Evolutionary conservation across 805 yeast genomes (phyloP), one percentile per base, ranked within the genome.

Genomic region (Tetrapisispora namnaoensis): DNA sequence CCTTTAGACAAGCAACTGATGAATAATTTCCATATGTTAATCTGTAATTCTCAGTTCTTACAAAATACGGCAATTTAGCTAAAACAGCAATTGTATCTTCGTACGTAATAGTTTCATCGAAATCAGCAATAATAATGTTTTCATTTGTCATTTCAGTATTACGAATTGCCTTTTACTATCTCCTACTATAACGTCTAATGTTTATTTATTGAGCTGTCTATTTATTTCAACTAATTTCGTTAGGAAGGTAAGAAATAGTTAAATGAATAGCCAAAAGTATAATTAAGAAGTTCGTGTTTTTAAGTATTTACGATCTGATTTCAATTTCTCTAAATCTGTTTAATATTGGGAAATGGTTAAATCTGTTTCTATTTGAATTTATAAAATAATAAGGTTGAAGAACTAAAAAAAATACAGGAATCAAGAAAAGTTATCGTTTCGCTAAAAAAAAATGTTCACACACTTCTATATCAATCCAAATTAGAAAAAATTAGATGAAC

Each of bases 41-140:
- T 27, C 28, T 22, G 17, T 40, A 27, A n/a, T 24, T 16, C 2
- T 40, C 14, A 16, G 43, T 27, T 17, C 57, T 55, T 18, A 51
- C 22, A 8, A 35, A 28, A 39, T 60, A 62, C 4, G 64, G 63
- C 22, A 63, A 37, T 14, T 52, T 45, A 2, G 62, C 65, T 6
- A 65, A 22, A 5, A 55, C 34, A 21, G 49, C 35, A 8, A 62
- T 63, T 2, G 68, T 65, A 47, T 65, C 68, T 11, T 49, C 47
- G 5, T 42, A 44, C 2, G 69, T 63, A 6, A 65, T 56, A 1
- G 69, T 65, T 44, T 63, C 68, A 50, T 65, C 69, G 47, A 63
- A 65, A 48, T 65, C 69, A 10, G 60, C 49, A 16, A 63, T 54
- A 11, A 64, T 32, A 11, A 37, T 18, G 6, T 28, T 44, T 7